phyloP scores from a whole-genome alignment of 345 rosid species.

The Eucalyptus melliodora region DNA sequence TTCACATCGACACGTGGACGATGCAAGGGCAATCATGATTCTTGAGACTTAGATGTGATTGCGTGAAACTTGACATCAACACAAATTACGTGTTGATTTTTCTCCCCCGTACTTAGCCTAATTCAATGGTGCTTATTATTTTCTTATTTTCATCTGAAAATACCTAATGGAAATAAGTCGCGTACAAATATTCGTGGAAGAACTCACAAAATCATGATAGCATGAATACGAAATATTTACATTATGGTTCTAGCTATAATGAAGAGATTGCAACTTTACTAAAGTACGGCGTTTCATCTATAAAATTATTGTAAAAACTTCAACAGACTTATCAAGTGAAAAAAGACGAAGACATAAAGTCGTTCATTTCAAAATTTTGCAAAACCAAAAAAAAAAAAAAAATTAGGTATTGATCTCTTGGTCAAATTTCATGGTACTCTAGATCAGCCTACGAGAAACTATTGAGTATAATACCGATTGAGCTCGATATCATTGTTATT shows the following conservation, averaged over 20 bases:
- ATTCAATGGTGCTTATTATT: not conserved
- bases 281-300: not conserved
- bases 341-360: not conserved
- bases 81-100: too few species aligned
- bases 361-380: not conserved
- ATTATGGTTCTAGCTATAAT: too few species aligned
- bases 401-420: not conserved
- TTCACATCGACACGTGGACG: not conserved
- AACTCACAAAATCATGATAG: not conserved
- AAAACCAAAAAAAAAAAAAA: not conserved
- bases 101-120: not conserved
- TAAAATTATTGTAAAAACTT: not conserved
- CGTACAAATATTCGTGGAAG: not conserved
- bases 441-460: fast-evolving
- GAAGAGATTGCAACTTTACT: not conserved
- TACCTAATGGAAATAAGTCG: fast-evolving
- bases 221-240: too few species aligned
- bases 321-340: not conserved
- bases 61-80: not conserved
- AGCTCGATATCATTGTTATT: fast-evolving
- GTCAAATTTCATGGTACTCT: not conserved
- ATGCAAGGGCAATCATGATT: not conserved
- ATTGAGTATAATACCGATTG: fast-evolving
- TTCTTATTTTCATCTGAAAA: not conserved
- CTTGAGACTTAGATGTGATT: too few species aligned